Conservation (phyloP, 2,329 filamentous ascomycete species). For the Verticillium isaacii region DNA sequence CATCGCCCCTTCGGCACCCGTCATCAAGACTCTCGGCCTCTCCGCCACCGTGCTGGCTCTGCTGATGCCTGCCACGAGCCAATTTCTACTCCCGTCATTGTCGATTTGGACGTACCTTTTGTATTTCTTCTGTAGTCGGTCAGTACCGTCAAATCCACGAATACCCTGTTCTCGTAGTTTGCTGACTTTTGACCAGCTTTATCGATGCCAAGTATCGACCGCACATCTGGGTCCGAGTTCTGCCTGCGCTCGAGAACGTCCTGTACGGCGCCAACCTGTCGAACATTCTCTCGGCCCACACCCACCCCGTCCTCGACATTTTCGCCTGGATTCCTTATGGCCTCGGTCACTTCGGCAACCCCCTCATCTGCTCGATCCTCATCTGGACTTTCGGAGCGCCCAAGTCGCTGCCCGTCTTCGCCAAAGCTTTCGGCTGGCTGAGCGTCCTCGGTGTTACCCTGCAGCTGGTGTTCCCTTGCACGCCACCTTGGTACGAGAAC, state of each 20-base stretch:
- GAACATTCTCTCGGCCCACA: constrained; percentile 90
- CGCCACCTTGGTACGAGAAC: constrained; percentile 96
- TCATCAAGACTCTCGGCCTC: constrained; percentile 71
- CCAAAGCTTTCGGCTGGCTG: constrained; percentile 87
- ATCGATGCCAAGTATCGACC: constrained; percentile 85
- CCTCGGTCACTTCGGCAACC: constrained; percentile 82
- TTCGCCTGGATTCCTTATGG: constrained; percentile 94
- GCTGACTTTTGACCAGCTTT: constrained; percentile 54
- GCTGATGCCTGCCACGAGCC: constrained; percentile 76
- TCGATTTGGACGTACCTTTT: constrained; percentile 83
- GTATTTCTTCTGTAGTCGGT: constrained; percentile 92
- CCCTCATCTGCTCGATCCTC: constrained; percentile 69
- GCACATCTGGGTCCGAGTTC: constrained; percentile 90
- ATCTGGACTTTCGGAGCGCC: constrained; percentile 89
- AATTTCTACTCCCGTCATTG: constrained; percentile 86
- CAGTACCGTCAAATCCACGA: constrained; percentile 35
- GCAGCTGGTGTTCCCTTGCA: constrained; percentile 88
- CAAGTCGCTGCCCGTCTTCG: constrained; percentile 78
- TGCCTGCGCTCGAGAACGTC: constrained; percentile 93
- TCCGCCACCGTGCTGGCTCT: constrained; percentile 64
- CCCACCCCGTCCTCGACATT: constrained; percentile 76
- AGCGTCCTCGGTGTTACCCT: constrained; percentile 83
- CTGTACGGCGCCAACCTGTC: constrained; percentile 93
- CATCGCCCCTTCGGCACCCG: constrained; percentile 75
- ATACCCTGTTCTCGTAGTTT: constrained; percentile 10